phyloP scores from a whole-genome alignment of 2,329 filamentous ascomycete genomes.

The Gaeumannomyces tritici region DNA sequence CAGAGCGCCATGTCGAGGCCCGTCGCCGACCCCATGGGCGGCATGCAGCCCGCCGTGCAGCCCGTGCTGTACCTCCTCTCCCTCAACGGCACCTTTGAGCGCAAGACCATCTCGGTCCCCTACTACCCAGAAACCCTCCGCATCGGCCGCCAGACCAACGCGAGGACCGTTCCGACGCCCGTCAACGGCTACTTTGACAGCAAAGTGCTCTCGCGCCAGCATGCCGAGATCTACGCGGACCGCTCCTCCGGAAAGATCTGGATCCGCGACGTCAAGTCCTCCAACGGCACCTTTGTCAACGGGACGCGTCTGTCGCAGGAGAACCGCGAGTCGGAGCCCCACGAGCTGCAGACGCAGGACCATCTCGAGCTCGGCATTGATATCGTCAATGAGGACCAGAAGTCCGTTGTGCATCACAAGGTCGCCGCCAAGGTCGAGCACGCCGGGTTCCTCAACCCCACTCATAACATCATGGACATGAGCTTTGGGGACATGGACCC shows the following conservation, averaged over 20 bases:
- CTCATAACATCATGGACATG: slow-evolving; percentile 73
- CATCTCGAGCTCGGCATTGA: slow-evolving; percentile 94
- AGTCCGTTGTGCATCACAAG: slow-evolving; percentile 97
- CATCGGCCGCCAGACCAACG: slow-evolving; percentile 94
- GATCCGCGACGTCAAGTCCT: slow-evolving; percentile 96
- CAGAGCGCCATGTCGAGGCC: slow-evolving; percentile 51
- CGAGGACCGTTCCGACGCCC: slow-evolving; percentile 85
- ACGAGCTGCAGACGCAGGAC: slow-evolving; percentile 85
- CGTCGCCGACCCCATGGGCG: slow-evolving; percentile 49
- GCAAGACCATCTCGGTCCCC: slow-evolving; percentile 90
- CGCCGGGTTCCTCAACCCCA: slow-evolving; percentile 69
- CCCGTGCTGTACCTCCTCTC: slow-evolving; percentile 81
- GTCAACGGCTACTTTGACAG: slow-evolving; percentile 96
- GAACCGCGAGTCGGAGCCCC: slow-evolving; percentile 91
- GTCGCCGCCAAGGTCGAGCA: slow-evolving; percentile 95
- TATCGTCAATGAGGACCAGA: slow-evolving; percentile 97
- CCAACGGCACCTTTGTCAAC: slow-evolving; percentile 97
- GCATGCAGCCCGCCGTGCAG: slow-evolving; percentile 60
- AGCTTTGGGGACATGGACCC: slow-evolving; percentile 89
- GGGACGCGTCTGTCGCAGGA: slow-evolving; percentile 82
- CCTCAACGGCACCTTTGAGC: slow-evolving; percentile 92
- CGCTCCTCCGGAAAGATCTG: slow-evolving; percentile 78
- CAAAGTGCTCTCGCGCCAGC: slow-evolving; percentile 90
- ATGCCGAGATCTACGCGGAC: slow-evolving; percentile 92
- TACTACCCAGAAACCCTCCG: slow-evolving; percentile 89